Percentiles rank a stretch among this genome's conserved stretches.
Evolutionary conservation across 257 asterid species (phyloP).

Genomic region (Eustoma russellianum): DNA sequence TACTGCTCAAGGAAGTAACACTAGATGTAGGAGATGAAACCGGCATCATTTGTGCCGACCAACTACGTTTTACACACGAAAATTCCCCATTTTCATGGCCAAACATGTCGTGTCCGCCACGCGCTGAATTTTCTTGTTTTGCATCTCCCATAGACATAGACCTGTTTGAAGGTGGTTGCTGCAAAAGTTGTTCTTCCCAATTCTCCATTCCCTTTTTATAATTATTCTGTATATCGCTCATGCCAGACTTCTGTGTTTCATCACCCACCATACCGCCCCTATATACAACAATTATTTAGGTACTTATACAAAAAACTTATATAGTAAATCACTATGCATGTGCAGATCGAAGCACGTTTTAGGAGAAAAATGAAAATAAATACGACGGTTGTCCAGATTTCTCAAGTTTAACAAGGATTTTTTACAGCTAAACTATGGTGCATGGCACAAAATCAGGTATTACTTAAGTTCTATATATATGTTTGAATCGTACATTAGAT

Average conservation of each 20-base stretch:
- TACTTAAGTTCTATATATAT: no score
- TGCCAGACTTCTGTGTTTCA: constrained; percentile 26
- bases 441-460: no score
- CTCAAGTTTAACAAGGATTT: no score
- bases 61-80: constrained; percentile 16
- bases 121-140: constrained; percentile 25
- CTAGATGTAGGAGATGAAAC: constrained; percentile 53
- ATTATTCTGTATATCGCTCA: constrained; percentile 26
- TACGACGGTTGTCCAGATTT: no score
- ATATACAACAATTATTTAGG: constrained; percentile 1
- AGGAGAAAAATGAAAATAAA: background rate
- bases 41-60: constrained; percentile 31
- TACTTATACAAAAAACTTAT: no score
- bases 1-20: constrained; percentile 32
- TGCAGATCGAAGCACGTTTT: constrained; percentile 3
- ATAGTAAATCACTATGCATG: no score
- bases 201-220: constrained; percentile 27
- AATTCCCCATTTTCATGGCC: constrained; percentile 22
- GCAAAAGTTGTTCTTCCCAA: constrained; percentile 23
- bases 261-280: constrained; percentile 59
- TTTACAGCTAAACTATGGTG: no score
- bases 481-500: no score
- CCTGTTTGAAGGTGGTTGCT: constrained; percentile 14
- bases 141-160: constrained; percentile 4
- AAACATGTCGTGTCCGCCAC: constrained; percentile 6